These are phyloP conservation scores for Trichoderma sp. DNA, from an alignment of 2,329 filamentous ascomycete species.

Conservation along the genomic window DNA sequence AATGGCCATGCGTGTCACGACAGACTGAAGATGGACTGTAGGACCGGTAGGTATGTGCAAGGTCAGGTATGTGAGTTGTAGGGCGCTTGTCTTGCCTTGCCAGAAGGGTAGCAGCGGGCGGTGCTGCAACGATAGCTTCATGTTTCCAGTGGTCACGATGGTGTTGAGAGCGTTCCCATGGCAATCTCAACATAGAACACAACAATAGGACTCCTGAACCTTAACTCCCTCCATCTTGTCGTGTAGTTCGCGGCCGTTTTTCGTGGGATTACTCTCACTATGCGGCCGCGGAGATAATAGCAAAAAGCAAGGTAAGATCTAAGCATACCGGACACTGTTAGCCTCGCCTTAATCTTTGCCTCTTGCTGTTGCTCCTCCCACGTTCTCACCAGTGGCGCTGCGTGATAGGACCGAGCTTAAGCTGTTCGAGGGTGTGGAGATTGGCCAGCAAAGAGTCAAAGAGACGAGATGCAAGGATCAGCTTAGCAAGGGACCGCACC, in stretches of 20 bases:
- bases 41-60: neutral
- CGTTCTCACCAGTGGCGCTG: neutral
- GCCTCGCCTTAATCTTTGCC: neutral
- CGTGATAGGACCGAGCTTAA: constrained; percentile 5
- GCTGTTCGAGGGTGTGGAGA: neutral
- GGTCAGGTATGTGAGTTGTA: neutral
- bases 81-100: neutral
- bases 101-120: constrained; percentile 2
- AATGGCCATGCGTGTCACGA: neutral
- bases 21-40: neutral
- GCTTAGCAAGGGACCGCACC: constrained; percentile 5
- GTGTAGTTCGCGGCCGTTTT: neutral
- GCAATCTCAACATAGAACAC: neutral
- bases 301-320: constrained; percentile 6
- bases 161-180: neutral
- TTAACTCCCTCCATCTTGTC: neutral
- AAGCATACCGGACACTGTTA: constrained; percentile 10
- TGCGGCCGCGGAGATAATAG: neutral
- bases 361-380: neutral
- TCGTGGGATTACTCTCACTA: neutral
- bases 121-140: neutral
- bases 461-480: neutral
- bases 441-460: neutral
- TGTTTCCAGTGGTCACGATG: neutral
- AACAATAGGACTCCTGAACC: neutral